These are phyloP conservation scores for Ganoderma meredithae DNA, from an alignment of 1,284 basidiomycete genomes.

Conservation along the genomic window DNA sequence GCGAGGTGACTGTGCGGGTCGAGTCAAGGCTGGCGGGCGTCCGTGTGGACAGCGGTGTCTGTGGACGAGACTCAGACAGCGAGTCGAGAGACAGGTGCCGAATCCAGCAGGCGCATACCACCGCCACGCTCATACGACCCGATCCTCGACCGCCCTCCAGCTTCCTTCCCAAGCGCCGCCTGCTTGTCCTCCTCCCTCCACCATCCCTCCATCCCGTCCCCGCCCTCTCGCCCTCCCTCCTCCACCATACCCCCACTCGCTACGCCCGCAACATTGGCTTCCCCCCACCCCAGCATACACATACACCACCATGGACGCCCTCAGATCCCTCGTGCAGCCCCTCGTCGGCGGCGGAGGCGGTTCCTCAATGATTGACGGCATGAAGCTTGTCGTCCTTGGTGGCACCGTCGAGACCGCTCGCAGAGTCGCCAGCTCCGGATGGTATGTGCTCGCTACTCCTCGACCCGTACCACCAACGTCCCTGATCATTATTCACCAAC, in stretches of 20 bases:
- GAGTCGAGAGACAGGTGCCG: constrained; percentile 4
- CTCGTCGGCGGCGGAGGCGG: constrained; percentile 77
- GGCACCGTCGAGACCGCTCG: constrained; percentile 86
- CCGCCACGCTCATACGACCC: constrained; percentile 29
- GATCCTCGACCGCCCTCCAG: constrained; percentile 27
- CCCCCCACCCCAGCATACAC: constrained; percentile 30
- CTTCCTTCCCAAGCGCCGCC: constrained; percentile 33
- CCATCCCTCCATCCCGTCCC: constrained; percentile 20
- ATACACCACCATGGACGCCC: constrained; percentile 67
- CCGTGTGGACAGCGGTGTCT: not conserved
- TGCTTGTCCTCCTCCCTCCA: constrained; percentile 32
- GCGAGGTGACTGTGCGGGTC: not conserved
- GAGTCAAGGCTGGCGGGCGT: constrained; percentile 18
- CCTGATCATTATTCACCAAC: constrained; percentile 22
- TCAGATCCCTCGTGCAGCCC: constrained; percentile 83
- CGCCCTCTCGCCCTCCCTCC: constrained; percentile 27
- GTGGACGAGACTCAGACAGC: not conserved
- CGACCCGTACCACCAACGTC: not conserved
- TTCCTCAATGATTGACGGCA: constrained; percentile 81
- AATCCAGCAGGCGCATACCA: constrained; percentile 18
- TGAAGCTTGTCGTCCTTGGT: constrained; percentile 86
- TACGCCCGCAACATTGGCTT: constrained; percentile 40
- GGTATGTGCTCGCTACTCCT: constrained; percentile 48
- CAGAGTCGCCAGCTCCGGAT: constrained; percentile 80
- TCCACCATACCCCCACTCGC: constrained; percentile 38